Evolutionary conservation across 2,329 filamentous ascomycete species (phyloP).

Genomic region (Parafenestella ontariensis): DNA sequence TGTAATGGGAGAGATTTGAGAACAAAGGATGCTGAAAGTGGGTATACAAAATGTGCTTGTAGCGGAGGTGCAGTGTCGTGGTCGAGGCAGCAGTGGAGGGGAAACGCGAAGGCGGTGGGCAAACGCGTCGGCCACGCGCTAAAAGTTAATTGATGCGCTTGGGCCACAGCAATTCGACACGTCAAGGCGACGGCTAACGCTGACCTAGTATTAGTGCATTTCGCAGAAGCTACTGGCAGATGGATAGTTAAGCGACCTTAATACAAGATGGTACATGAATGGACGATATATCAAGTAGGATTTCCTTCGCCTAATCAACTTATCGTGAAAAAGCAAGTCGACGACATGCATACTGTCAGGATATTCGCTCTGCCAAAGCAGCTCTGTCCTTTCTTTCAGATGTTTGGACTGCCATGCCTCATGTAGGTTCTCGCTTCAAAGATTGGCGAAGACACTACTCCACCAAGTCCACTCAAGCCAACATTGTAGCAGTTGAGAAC

Average conservation of each 20-base stretch:
- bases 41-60: slow-evolving; percentile 13
- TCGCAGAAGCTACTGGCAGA: neutral
- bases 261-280: no score
- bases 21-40: slow-evolving; percentile 1
- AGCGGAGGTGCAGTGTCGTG: slow-evolving; percentile 8
- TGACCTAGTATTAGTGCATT: neutral
- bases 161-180: neutral
- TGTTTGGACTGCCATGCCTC: neutral
- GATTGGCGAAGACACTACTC: neutral
- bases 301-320: no score
- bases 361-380: neutral
- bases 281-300: no score
- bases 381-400: neutral
- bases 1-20: slow-evolving; percentile 6
- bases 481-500: neutral
- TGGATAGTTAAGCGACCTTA: no score
- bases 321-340: neutral
- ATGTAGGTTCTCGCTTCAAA: neutral
- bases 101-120: slow-evolving; percentile 24
- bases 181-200: neutral
- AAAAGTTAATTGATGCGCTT: slow-evolving; percentile 12
- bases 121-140: slow-evolving; percentile 31
- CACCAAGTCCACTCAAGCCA: neutral
- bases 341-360: neutral
- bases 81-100: slow-evolving; percentile 26